These are phyloP conservation scores for Salix caprea DNA, from an alignment of 345 rosid species.

Conservation along the genomic window DNA sequence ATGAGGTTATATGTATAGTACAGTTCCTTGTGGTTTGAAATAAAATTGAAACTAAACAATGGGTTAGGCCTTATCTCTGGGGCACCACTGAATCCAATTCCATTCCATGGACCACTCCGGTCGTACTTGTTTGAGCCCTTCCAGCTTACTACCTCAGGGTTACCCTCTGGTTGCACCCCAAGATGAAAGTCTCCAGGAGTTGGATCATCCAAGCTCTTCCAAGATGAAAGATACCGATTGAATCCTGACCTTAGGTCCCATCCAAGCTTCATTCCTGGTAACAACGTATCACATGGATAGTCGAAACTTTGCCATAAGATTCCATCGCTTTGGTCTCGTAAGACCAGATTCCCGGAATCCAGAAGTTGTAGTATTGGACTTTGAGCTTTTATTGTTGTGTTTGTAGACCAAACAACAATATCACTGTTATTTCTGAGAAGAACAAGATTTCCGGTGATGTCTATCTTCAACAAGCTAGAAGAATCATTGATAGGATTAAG, in stretches of 20 bases:
- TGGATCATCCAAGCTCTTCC: slow-evolving; percentile 15
- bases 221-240: neutral
- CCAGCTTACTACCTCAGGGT: slow-evolving; percentile 4
- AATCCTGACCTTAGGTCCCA: neutral
- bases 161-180: neutral
- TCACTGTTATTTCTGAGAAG: neutral
- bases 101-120: slow-evolving; percentile 21
- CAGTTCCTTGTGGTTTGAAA: neutral
- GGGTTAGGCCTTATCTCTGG: slow-evolving; percentile 3
- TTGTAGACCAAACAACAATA: slow-evolving; percentile 10
- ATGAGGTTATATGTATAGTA: neutral
- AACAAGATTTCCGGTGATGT: neutral
- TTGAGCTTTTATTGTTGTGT: neutral
- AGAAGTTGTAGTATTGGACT: slow-evolving; percentile 2
- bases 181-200: slow-evolving; percentile 8
- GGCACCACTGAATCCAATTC: slow-evolving; percentile 4
- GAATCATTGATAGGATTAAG: too few species aligned
- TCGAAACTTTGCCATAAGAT: neutral
- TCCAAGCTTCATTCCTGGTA: neutral
- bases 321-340: neutral
- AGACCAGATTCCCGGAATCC: slow-evolving; percentile 7
- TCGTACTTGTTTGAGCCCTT: neutral
- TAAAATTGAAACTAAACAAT: too few species aligned
- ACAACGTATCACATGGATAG: neutral
- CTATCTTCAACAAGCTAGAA: neutral